Conservation (phyloP, 2,329 filamentous ascomycete species). For the Botrytis medusae region DNA sequence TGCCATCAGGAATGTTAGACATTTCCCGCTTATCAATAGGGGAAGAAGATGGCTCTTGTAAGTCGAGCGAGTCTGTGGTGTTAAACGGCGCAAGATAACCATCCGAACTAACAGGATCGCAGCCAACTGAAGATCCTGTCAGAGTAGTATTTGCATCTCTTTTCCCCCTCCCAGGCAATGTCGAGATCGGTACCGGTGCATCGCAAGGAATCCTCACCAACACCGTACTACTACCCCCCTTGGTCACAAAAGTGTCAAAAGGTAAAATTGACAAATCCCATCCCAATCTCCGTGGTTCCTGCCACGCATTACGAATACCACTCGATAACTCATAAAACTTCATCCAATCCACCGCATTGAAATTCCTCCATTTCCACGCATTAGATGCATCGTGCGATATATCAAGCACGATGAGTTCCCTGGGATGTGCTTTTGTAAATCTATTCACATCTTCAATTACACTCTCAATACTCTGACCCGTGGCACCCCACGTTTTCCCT, state of each 20-base stretch:
- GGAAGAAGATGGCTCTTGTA: neutral
- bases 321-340: constrained; percentile 24
- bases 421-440: constrained; percentile 30
- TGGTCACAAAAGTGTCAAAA: constrained; percentile 28
- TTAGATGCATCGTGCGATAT: constrained; percentile 30
- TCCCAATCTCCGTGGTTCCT: constrained; percentile 1
- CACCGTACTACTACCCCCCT: constrained; percentile 30
- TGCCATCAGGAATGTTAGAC: neutral
- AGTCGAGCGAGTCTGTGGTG: neutral
- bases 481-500: constrained; percentile 15
- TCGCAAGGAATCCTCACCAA: constrained; percentile 26
- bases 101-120: neutral
- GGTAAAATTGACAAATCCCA: constrained; percentile 29
- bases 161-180: neutral
- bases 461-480: constrained; percentile 25
- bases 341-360: constrained; percentile 25
- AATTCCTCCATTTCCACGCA: neutral
- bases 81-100: neutral
- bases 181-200: constrained; percentile 16
- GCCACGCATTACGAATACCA: constrained; percentile 30
- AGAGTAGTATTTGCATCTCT: neutral
- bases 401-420: constrained; percentile 34
- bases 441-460: constrained; percentile 31
- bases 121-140: neutral
- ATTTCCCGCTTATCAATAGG: neutral